These are phyloP conservation scores for Botrytis tulipae DNA, from an alignment of 2,329 filamentous ascomycete genomes.

Conservation along the genomic window DNA sequence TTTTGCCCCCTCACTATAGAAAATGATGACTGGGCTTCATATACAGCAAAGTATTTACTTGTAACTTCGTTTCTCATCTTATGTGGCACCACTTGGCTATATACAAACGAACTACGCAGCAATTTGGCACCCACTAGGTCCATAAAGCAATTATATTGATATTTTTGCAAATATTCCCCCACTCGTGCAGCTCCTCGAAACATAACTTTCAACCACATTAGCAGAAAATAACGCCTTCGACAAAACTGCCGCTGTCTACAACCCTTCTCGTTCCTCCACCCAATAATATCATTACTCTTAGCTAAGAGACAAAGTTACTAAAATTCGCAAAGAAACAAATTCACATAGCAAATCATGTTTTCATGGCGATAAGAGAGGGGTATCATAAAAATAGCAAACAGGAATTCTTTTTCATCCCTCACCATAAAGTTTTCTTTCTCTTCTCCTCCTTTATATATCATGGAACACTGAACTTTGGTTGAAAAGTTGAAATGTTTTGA, in stretches of 20 bases:
- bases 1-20: neutral
- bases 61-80: neutral
- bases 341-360: neutral
- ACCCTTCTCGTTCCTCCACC: accelerated
- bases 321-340: neutral
- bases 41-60: neutral
- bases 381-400: neutral
- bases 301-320: neutral
- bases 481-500: neutral
- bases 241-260: neutral
- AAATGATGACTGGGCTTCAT: neutral
- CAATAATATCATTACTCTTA: neutral
- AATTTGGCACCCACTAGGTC: neutral
- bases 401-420: neutral
- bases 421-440: no score
- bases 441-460: neutral
- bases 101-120: accelerated
- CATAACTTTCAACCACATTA: no score
- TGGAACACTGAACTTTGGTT: no score
- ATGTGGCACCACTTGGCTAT: neutral
- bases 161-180: accelerated
- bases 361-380: neutral
- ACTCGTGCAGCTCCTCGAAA: accelerated
- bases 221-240: neutral
- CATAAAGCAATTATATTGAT: no score